Conservation (phyloP, 305 asterid species). For the Andrographis paniculata region DNA sequence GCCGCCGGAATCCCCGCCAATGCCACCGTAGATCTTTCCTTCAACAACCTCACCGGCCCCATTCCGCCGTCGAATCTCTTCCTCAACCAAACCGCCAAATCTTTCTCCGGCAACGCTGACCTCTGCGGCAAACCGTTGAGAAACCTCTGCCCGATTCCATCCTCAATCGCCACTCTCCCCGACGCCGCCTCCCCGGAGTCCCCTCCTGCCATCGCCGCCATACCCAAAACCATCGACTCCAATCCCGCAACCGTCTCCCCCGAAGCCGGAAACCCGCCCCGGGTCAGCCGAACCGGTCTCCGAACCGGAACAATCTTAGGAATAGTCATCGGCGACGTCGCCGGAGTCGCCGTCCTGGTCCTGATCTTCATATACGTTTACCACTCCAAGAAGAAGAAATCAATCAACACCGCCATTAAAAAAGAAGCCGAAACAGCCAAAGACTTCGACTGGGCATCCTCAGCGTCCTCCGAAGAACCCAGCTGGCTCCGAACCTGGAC, state of each 20-base stretch:
- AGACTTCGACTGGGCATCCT: constrained; percentile 74
- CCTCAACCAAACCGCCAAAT: constrained; percentile 31
- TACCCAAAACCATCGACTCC: constrained; percentile 46
- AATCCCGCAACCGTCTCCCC: constrained; percentile 27
- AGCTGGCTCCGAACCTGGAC: constrained; percentile 64
- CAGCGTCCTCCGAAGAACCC: constrained; percentile 41
- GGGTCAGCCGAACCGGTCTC: constrained; percentile 26
- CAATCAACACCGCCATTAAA: constrained; percentile 9
- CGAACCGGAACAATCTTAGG: constrained; percentile 44
- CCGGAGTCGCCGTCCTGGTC: constrained; percentile 41
- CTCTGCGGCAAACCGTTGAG: constrained; percentile 66
- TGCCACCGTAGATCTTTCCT: constrained; percentile 71
- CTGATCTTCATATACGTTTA: constrained; percentile 34
- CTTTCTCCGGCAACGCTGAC: constrained; percentile 56
- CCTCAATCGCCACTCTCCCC: constrained; percentile 38
- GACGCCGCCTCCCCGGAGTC: constrained; percentile 42
- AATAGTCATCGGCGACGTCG: constrained; percentile 49
- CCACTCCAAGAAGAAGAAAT: constrained; percentile 32
- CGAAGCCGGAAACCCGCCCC: constrained; percentile 29
- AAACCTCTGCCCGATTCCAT: constrained; percentile 55
- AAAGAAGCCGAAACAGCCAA: constrained; percentile 40
- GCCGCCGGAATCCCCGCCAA: constrained; percentile 35
- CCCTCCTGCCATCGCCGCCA: constrained; percentile 86
- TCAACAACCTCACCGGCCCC: constrained; percentile 64
- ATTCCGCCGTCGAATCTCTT: constrained; percentile 47